A percentile compares a stretch with the other conserved stretches of the same genome.
Evolutionary conservation across 805 yeast species (phyloP).

Genomic region (Metschnikowia continentalis): DNA sequence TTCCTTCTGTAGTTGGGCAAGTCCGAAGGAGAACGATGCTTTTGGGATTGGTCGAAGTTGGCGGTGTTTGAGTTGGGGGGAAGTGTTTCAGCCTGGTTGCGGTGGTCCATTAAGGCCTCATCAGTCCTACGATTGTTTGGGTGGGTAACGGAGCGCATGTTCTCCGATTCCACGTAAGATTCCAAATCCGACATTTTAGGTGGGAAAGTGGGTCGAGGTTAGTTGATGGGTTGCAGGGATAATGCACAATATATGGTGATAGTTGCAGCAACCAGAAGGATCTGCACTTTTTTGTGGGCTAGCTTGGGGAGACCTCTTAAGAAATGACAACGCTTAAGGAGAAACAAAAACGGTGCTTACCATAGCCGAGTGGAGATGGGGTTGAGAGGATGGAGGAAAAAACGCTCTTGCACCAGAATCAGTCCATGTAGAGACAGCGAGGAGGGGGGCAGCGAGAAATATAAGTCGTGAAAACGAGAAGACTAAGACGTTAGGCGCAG

Average conservation of each 20-base stretch:
- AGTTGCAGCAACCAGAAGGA: not conserved
- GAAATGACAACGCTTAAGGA: not conserved
- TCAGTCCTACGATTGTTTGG: conserved; percentile 22
- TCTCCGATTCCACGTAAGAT: conserved; percentile 28
- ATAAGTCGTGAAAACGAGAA: not conserved
- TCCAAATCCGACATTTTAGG: conserved; percentile 39
- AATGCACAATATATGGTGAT: not conserved
- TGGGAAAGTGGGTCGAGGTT: not conserved
- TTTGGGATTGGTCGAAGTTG: not conserved
- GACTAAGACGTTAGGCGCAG: not conserved
- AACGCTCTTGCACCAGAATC: not conserved
- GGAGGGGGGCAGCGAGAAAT: not conserved
- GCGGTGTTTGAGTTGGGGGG: conserved; percentile 16
- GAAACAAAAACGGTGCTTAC: not conserved
- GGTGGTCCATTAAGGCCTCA: conserved; percentile 37
- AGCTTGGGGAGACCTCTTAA: not conserved
- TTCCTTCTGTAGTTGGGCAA: conserved; percentile 19
- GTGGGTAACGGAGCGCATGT: conserved; percentile 15
- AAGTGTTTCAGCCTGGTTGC: conserved; percentile 34
- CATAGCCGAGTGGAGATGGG: conserved; percentile 1
- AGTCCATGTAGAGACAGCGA: not conserved
- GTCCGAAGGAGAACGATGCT: conserved; percentile 8
- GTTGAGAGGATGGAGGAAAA: not conserved
- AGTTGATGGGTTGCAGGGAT: not conserved
- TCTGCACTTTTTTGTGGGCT: not conserved